Base-by-base conservation (phyloP, 2,329 filamentous ascomycete genomes). In the Fusarium albosuccineum region DNA sequence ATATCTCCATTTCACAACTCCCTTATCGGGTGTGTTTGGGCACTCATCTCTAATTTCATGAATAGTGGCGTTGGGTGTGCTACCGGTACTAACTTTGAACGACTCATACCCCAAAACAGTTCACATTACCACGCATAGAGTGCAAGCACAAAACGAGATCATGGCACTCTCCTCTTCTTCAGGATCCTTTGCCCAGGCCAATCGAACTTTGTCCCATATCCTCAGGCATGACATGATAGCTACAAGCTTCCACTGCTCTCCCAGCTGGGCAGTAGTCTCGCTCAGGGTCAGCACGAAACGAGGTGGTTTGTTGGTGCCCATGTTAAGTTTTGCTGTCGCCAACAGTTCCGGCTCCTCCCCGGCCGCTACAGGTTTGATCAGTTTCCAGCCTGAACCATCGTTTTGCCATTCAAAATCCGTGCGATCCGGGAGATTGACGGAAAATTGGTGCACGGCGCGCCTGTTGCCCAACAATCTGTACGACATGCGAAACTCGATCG, bases 131-230 rank as follows among this genome's bases (percentile, higher is more conserved):
- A 59, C 14, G 2, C 57, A 60, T 6, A 60, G 11, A n/a, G 11
- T 14, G 36, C 0, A 26, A 36, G 3, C 57, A 60, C 9, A 52
- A 22, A 5, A 11, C 57, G 3, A 46, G 14, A 6, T 39, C 56
- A 60, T 37, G 9, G 46, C 41, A 2, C 6, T 8, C 34, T 60
- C 57, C 3, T 42, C 57, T 6, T 60, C 51, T 14, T 57, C 41
- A 9, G 51, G 57, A 9, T 41, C 1, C 5, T 34, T 11, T 11
- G 26, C 16, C 4, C 56, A 60, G 1, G 39, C 40, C 3, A 60
- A 34, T 6, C 57, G 54, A 1, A 60, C 57, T n/a, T 57, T 41
- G 11, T 60, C 57, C 51, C 57, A 60, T 1, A 60, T 57, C 5
- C 34, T 57, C 41, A 60, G 9, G 40, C 51, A 60, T 11, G 57